phyloP scores from a whole-genome alignment of 345 rosid genomes.

The Aurinia saxatilis region DNA sequence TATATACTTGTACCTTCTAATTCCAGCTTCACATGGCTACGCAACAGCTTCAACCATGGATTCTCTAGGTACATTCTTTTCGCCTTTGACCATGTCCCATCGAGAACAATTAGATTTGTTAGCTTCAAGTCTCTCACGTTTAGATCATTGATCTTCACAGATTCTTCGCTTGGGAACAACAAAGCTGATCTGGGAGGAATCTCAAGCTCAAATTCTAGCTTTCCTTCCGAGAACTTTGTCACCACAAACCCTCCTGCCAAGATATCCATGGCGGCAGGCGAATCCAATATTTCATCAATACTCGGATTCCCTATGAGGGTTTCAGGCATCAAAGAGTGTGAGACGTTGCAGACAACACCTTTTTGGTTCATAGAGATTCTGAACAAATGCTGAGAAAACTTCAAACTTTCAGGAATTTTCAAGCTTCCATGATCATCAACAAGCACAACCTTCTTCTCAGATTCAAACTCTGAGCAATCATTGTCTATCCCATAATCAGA shows the following conservation, averaged over 20 bases:
- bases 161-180: slow-evolving; percentile 56
- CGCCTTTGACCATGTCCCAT: slow-evolving; percentile 89
- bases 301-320: neutral
- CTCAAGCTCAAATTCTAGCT: slow-evolving; percentile 45
- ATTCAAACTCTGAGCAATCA: slow-evolving; percentile 18
- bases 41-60: slow-evolving; percentile 77
- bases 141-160: slow-evolving; percentile 41
- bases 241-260: slow-evolving; percentile 61
- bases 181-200: slow-evolving; percentile 60
- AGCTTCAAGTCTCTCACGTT: slow-evolving; percentile 35
- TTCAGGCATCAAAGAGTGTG: slow-evolving; percentile 24
- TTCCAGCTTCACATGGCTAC: slow-evolving; percentile 64
- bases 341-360: slow-evolving; percentile 35
- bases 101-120: slow-evolving; percentile 70
- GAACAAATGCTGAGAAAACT: neutral
- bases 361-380: slow-evolving; percentile 32
- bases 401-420: slow-evolving; percentile 8
- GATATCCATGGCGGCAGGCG: slow-evolving; percentile 31
- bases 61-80: slow-evolving; percentile 70
- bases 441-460: slow-evolving; percentile 3
- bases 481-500: slow-evolving; percentile 2
- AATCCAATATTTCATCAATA: slow-evolving; percentile 41
- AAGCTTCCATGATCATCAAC: neutral
- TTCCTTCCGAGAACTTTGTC: slow-evolving; percentile 42
- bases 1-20: slow-evolving; percentile 55